Conservation (phyloP, 2,329 filamentous ascomycete species). For the Dactylonectria estremocensis region DNA sequence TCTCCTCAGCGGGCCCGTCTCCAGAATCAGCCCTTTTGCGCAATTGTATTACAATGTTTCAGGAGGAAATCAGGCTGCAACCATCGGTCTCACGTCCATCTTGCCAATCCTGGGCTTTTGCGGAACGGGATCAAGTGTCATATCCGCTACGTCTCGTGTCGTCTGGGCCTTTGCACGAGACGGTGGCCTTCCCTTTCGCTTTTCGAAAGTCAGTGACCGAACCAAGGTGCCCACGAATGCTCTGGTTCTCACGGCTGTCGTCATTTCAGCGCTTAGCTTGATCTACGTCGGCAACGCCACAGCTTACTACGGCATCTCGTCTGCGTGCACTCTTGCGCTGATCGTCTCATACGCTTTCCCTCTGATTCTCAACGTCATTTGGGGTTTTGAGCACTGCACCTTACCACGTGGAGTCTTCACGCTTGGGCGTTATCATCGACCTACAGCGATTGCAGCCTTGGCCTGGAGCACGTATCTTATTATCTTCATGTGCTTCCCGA, state of each 20-base stretch:
- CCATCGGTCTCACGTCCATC: conserved; percentile 14
- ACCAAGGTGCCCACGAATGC: conserved; percentile 12
- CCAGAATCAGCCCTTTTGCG: conserved; percentile 20
- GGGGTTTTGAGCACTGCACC: conserved; percentile 20
- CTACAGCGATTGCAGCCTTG: conserved; percentile 3
- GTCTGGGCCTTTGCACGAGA: conserved; percentile 28
- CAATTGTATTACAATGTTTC: conserved; percentile 30
- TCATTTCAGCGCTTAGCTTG: conserved; percentile 11
- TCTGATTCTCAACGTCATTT: conserved; percentile 16
- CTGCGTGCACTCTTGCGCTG: conserved; percentile 16
- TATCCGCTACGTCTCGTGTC: conserved; percentile 21
- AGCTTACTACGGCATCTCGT: conserved; percentile 23
- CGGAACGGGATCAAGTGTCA: conserved; percentile 16
- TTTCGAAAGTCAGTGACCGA: conserved; percentile 12
- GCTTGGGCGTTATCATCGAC: conserved; percentile 13
- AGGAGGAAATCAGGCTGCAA: conserved; percentile 18
- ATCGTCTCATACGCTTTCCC: conserved; percentile 23
- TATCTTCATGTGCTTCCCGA: conserved; percentile 23
- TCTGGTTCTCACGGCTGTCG: conserved; percentile 5
- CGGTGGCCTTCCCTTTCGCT: conserved; percentile 13
- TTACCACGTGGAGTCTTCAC: conserved; percentile 15
- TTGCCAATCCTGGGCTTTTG: conserved; percentile 23
- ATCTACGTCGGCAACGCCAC: conserved; percentile 25
- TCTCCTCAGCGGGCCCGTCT: conserved; percentile 13
- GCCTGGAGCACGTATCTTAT: conserved; percentile 18